A percentile compares a stretch with the other conserved stretches of the same genome.
These are phyloP conservation scores for Xylaria digitata DNA, from an alignment of 2,329 filamentous ascomycete species.

Conservation along the genomic window DNA sequence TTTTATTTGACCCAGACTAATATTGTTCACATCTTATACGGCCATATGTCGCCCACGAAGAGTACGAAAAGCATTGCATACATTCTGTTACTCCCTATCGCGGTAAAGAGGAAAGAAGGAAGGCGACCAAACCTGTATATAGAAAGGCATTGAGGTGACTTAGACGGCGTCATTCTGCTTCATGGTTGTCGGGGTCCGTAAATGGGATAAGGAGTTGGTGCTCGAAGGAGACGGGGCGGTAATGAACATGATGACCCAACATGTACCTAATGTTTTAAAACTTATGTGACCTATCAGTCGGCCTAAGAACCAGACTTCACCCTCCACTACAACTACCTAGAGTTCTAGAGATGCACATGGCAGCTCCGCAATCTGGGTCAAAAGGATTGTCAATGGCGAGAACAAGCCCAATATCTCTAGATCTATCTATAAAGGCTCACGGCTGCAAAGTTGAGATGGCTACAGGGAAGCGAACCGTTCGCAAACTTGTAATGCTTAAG, in stretches of 20 bases:
- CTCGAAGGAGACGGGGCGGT: slow-evolving; percentile 2
- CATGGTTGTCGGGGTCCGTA: slow-evolving; percentile 1
- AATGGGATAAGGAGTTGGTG: slow-evolving; percentile 15
- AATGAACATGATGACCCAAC: slow-evolving; percentile 26
- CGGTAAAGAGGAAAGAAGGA: not conserved
- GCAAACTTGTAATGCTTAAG: no score
- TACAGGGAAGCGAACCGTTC: no score
- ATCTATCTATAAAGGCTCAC: no score
- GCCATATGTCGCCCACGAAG: slow-evolving; percentile 11
- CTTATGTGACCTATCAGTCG: not conserved
- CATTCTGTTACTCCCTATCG: slow-evolving; percentile 10
- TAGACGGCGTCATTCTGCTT: not conserved
- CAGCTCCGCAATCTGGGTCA: no score
- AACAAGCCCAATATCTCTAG: no score
- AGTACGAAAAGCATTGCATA: slow-evolving; percentile 1
- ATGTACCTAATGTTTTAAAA: not conserved
- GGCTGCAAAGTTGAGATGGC: no score
- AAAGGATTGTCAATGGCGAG: no score
- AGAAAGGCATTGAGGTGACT: slow-evolving; percentile 11
- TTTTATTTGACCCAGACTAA: slow-evolving; percentile 19
- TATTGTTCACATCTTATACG: slow-evolving; percentile 17
- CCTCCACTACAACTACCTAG: no score
- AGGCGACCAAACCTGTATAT: slow-evolving; percentile 25
- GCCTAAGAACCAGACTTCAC: no score
- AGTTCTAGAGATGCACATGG: no score